phyloP scores from a whole-genome alignment of 345 rosid species.

The Abelmoschus esculentus region DNA sequence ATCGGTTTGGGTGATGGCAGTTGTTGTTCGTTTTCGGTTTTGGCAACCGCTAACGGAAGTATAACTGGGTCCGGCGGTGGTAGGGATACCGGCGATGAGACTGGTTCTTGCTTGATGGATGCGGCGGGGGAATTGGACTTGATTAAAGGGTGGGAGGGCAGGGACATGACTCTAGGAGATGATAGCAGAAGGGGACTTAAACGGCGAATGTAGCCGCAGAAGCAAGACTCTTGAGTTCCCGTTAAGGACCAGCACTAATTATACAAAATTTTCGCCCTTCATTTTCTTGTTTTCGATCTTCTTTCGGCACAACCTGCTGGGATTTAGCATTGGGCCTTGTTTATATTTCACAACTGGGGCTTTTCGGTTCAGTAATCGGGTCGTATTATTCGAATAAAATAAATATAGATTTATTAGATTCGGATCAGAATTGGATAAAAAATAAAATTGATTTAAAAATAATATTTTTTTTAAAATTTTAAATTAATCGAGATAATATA shows the following conservation, averaged over 20 bases:
- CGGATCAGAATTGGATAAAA: no score
- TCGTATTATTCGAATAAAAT: no score
- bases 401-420: no score
- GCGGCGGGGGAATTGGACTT: background rate
- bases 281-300: no score
- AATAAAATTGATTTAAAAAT: no score
- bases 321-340: background rate
- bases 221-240: background rate
- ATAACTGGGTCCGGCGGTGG: background rate
- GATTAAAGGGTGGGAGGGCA: background rate
- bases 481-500: no score
- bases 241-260: background rate
- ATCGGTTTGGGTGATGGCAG: background rate
- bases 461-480: no score
- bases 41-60: background rate
- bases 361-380: no score
- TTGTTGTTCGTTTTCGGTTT: background rate
- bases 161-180: background rate
- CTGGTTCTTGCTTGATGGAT: slow-evolving; percentile 5
- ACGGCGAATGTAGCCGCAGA: background rate
- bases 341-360: background rate
- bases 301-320: background rate
- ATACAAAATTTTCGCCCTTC: background rate
- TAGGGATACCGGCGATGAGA: background rate
- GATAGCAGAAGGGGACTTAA: background rate